These are phyloP conservation scores for Cladophialophora immunda DNA, from an alignment of 2,329 filamentous ascomycete genomes.

Conservation along the genomic window DNA sequence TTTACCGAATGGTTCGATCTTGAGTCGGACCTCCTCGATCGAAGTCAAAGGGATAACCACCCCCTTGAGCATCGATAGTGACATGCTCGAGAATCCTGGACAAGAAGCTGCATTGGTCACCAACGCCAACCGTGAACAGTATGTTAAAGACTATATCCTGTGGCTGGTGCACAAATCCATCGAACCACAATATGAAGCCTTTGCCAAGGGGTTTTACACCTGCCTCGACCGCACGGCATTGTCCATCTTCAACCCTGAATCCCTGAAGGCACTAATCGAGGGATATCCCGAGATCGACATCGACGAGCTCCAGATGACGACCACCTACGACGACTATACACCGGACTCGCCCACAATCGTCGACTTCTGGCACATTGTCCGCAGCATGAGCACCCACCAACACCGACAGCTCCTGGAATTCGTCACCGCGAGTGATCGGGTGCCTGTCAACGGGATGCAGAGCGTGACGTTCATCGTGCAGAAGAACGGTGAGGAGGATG, in stretches of 20 bases:
- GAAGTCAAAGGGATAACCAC: constrained; percentile 33
- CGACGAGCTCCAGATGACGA: constrained; percentile 71
- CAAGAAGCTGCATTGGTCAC: constrained; percentile 77
- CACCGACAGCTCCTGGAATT: constrained; percentile 85
- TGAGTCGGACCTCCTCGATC: constrained; percentile 31
- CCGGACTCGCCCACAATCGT: constrained; percentile 72
- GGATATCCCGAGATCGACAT: constrained; percentile 84
- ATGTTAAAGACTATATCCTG: constrained; percentile 82
- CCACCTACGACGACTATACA: constrained; percentile 82
- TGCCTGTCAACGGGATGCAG: constrained; percentile 85
- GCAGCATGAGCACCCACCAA: constrained; percentile 66
- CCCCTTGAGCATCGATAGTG: constrained; percentile 33
- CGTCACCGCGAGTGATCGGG: constrained; percentile 89
- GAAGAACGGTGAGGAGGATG: constrained; percentile 72
- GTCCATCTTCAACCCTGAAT: constrained; percentile 72
- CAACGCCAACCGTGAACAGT: constrained; percentile 77
- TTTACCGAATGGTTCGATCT: constrained; percentile 19
- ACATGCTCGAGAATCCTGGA: constrained; percentile 21
- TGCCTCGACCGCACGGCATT: constrained; percentile 77
- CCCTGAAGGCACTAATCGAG: constrained; percentile 82
- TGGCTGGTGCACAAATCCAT: constrained; percentile 84
- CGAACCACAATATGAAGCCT: constrained; percentile 78
- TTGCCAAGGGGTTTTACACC: constrained; percentile 79
- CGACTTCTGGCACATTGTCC: constrained; percentile 86
- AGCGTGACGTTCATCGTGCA: constrained; percentile 86